Evolutionary conservation across 495 filamentous ascomycete genomes (phyloP), one percentile per base, ranked within the genome.

Genomic region (Penicillium tannophilum): DNA sequence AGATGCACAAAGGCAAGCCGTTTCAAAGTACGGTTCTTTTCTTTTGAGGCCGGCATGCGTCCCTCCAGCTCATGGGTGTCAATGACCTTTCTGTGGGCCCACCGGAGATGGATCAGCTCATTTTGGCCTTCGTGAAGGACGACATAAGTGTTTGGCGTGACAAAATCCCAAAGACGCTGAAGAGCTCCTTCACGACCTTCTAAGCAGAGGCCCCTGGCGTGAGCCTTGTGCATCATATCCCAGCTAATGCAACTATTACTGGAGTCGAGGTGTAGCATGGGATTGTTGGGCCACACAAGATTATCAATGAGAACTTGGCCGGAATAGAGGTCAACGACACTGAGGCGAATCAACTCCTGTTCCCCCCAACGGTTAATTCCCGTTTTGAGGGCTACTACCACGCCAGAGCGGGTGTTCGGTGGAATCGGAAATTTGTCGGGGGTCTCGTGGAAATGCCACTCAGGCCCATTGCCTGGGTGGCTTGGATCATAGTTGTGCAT

Each of bases 371-470:
- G 14, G 1, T 73, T 43, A 0, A 65, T 65, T 3, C 78, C 78
- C 75, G 81, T 82, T 58, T 83, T 79, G 58, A 80, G 83, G 63
- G 81, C 76, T n/a, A 84, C 61, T 6, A 72, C 78, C 7, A 83
- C 66, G 2, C 73, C 75, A 6, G 48, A 60, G 0, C 65, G 63
- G 23, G 20, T 11, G 20, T 26, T 12, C 6, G 33, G 33, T 36
- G 33, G 9, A 3, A 36, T 36, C 9, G 10, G 33, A 10, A 36
- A 14, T 36, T 3, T 17, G 2, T 41, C 39, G 3, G 14, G 39
- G 6, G 16, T 41, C 14, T 16, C 39, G 39, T 36, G 8, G 10
- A 36, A 12, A 9, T 12, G 3, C 33, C 33, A 36, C 12, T 36
- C 33, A 36, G 6, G 28, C 6, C 28, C 28, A 28, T 28, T 4